A percentile compares a stretch with the other conserved stretches of the same genome.
Evolutionary conservation across 495 filamentous ascomycete species (phyloP).

Genomic region (Pseudevernia furfuracea): DNA sequence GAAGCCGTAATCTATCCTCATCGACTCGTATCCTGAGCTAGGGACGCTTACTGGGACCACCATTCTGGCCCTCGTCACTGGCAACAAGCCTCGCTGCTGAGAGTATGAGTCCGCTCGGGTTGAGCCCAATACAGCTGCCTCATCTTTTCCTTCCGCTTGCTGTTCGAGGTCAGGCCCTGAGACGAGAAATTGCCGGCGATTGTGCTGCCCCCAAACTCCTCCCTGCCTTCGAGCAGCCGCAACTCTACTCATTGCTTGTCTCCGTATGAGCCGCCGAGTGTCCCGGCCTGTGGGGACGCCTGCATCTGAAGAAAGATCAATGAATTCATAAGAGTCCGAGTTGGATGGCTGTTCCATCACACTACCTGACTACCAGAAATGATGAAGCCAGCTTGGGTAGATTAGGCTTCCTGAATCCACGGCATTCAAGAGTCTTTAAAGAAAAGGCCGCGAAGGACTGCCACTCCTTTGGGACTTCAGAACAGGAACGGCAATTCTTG

Average conservation of each 20-base stretch:
- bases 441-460: not conserved
- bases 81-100: not conserved
- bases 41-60: slow-evolving; percentile 14
- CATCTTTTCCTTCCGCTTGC: not conserved
- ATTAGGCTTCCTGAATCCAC: too few species aligned
- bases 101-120: not conserved
- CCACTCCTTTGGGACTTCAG: not conserved
- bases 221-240: slow-evolving; percentile 26
- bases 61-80: not conserved
- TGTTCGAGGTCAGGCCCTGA: not conserved
- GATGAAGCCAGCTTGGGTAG: too few species aligned
- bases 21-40: slow-evolving; percentile 28
- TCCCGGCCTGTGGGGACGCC: slow-evolving; percentile 25
- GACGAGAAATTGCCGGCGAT: slow-evolving; percentile 29
- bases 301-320: slow-evolving; percentile 27
- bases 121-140: not conserved
- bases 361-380: not conserved
- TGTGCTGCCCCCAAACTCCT: slow-evolving; percentile 30
- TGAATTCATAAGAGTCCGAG: slow-evolving; percentile 2
- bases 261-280: slow-evolving; percentile 30
- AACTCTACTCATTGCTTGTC: slow-evolving; percentile 35
- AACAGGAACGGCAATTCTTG: not conserved
- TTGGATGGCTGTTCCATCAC: not conserved
- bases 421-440: too few species aligned
- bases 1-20: slow-evolving; percentile 25